phyloP scores from a whole-genome alignment of 768 basidiomycete genomes.

The Naematelia encephala region DNA sequence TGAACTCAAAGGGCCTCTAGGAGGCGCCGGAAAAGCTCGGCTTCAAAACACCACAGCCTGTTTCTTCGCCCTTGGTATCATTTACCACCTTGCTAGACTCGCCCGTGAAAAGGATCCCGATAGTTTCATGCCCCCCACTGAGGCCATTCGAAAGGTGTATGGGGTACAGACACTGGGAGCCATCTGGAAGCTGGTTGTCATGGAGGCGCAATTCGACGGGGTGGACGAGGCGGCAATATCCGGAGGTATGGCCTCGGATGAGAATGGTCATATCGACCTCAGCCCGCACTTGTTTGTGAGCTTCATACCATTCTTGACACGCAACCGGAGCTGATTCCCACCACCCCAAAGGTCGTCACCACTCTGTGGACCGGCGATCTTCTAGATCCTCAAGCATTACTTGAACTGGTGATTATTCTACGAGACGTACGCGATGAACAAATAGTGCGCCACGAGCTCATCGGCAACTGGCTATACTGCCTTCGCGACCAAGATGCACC shows the following conservation, averaged over 20 bases:
- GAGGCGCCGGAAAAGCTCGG: background rate
- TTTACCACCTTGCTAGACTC: background rate
- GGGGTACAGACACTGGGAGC: background rate
- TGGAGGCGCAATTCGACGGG: background rate
- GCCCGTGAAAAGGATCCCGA: background rate
- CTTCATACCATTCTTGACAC: background rate
- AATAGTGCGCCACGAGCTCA: background rate
- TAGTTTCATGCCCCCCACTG: background rate
- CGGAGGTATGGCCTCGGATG: background rate
- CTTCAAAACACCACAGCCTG: background rate
- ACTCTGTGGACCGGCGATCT: constrained; percentile 1
- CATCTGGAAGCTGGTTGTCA: background rate
- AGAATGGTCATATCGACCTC: background rate
- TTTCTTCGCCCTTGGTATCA: background rate
- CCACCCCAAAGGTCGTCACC: background rate
- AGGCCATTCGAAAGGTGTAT: background rate
- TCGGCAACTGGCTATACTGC: constrained; percentile 6
- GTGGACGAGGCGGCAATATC: background rate
- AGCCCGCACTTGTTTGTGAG: background rate
- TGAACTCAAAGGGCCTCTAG: background rate
- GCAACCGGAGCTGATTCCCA: background rate
- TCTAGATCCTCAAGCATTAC: background rate
- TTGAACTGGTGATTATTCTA: background rate
- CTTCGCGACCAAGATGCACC: background rate
- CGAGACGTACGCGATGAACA: background rate